A percentile compares a stretch with the other conserved stretches of the same genome.
Conservation (phyloP, 768 basidiomycete species). For the Kwoniella bestiolae region DNA sequence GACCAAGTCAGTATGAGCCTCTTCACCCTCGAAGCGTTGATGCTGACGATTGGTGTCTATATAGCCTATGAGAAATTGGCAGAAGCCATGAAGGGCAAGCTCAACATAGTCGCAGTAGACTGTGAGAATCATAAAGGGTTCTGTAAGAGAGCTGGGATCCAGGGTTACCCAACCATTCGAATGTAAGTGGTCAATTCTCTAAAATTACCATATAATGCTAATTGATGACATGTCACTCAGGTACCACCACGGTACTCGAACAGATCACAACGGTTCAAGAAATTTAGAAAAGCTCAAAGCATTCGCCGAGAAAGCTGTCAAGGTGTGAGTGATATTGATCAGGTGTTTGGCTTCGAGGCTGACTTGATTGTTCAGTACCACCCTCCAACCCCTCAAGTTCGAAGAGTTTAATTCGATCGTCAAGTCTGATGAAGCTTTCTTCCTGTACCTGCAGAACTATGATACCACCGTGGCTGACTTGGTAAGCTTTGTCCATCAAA, state of each 20-base stretch:
- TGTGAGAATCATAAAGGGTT: conserved; percentile 75
- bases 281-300: conserved; percentile 71
- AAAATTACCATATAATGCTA: neutral
- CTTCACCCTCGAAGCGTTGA: neutral
- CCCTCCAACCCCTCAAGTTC: conserved; percentile 40
- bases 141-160: conserved; percentile 70
- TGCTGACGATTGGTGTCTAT: neutral
- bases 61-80: conserved; percentile 77
- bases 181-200: conserved; percentile 66
- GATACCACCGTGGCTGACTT: conserved; percentile 52
- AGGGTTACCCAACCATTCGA: conserved; percentile 81
- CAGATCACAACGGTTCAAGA: conserved; percentile 76
- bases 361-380: conserved; percentile 22
- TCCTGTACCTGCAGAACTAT: conserved; percentile 65
- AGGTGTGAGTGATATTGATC: conserved; percentile 64
- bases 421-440: conserved; percentile 64
- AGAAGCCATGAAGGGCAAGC: conserved; percentile 67
- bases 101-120: conserved; percentile 83
- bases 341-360: neutral
- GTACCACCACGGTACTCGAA: conserved; percentile 63
- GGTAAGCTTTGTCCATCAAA: conserved; percentile 45
- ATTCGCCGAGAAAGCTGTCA: conserved; percentile 76
- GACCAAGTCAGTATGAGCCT: conserved; percentile 61
- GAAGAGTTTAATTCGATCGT: conserved; percentile 50
- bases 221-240: conserved; percentile 34